Evolutionary conservation across 495 filamentous ascomycete genomes (phyloP).

Genomic region (Penicillium desertorum): DNA sequence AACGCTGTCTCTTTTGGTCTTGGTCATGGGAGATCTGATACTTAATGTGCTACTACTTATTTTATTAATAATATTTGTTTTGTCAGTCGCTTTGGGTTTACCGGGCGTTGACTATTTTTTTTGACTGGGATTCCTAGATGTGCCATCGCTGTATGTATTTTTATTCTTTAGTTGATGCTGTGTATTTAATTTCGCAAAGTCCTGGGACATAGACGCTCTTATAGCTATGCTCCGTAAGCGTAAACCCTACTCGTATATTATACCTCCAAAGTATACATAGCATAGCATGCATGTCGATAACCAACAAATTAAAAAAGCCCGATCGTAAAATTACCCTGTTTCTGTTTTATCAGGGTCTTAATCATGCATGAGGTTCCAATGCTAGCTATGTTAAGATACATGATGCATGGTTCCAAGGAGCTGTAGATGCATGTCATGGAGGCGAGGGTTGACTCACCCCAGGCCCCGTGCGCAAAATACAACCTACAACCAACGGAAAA

Average conservation of each 20-base stretch:
- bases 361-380: neutral
- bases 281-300: neutral
- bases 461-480: conserved; percentile 9
- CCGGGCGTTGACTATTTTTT: conserved; percentile 10
- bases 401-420: neutral
- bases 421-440: conserved; percentile 1
- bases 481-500: neutral
- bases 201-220: neutral
- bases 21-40: conserved; percentile 3
- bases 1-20: neutral
- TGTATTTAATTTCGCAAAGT: neutral
- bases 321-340: neutral
- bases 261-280: neutral
- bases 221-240: neutral
- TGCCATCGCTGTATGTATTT: neutral
- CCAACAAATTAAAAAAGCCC: neutral
- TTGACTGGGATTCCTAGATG: neutral
- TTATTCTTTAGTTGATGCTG: no score
- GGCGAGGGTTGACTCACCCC: conserved; percentile 12
- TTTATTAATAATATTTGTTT: conserved; percentile 26
- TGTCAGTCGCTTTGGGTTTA: conserved; percentile 14
- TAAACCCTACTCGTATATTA: neutral
- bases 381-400: neutral
- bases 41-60: conserved; percentile 18
- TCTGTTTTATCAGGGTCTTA: neutral